Base-by-base conservation (phyloP, 331 rosid species). In the Spiraea crenata region DNA sequence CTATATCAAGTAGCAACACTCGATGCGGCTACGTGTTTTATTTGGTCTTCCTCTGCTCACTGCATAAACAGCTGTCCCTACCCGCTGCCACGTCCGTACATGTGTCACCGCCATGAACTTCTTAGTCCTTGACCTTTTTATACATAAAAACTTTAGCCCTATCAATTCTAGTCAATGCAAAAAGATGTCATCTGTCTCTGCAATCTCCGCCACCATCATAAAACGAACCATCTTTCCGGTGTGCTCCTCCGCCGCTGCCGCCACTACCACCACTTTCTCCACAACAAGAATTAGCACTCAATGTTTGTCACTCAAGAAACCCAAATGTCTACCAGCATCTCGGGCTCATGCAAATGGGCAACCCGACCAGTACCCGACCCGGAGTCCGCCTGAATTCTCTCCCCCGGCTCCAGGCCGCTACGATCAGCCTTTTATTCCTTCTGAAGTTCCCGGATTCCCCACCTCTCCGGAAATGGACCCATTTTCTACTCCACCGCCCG, bases 341-440 rank as follows among this genome's bases (percentile, higher is more conserved):
- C 65, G 17, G 31, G 31, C 31, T 25, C 31, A 25, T 25, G 31
- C 31, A 25, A 25, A 25, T 25, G 31, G 31, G 31, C 31, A 75
- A 45, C 74, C 82, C 15, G 74, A 79, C 49, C 48, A 67, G 41
- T 78, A 65, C 74, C 82, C 74, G 7, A 63, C 47, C 17, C 56
- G 19, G 65, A 57, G 12, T 14, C 88, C 85, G 9, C 76, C 85
- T 15, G 90, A 84, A 61, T 14, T 79, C 16, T 86, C 92, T n/a
- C 74, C 82, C 0, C 35, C 40, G 17, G 15, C 37, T 17, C 88
- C 85, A 25, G 38, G 1, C 61, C 39, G 16, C 17, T 17, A 5
- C 4, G 39, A 77, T 13, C 74, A 71, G 49, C 71, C 84, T 16
- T 17, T 81, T 2, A n/a, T 74, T 58, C 90, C 87, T 2, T 63